These are phyloP conservation scores for Blepharisma undulans DNA, from an alignment of 169 alveolate genomes.

Conservation along the genomic window DNA sequence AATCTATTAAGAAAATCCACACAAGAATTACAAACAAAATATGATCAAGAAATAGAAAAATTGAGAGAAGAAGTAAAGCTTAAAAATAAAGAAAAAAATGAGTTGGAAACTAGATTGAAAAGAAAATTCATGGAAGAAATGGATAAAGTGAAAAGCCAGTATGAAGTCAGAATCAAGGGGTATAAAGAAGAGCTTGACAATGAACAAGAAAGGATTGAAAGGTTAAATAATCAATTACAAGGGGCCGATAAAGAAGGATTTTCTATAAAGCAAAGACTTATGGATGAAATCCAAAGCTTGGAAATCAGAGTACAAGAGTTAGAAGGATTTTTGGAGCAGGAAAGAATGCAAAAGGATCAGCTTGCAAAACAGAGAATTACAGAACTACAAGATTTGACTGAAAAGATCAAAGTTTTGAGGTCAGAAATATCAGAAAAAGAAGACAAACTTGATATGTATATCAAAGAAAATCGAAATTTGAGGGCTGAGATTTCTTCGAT, in stretches of 20 bases:
- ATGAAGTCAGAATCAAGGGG: neutral
- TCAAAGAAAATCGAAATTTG: neutral
- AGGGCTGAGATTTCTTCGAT: neutral
- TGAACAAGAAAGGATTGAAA: neutral
- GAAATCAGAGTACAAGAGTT: neutral
- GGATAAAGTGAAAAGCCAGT: neutral
- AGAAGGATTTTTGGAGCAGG: neutral
- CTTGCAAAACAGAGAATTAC: neutral
- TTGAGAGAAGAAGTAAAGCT: neutral
- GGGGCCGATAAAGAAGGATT: neutral
- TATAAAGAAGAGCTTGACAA: neutral
- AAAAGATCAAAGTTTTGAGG: neutral
- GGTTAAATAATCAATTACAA: neutral
- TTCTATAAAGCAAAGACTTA: neutral
- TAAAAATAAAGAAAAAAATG: neutral
- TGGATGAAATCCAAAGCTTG: neutral
- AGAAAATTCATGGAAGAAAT: neutral
- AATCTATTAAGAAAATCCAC: neutral
- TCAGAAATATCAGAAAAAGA: neutral
- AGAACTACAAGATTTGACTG: neutral
- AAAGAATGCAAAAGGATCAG: neutral
- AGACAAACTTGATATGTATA: neutral
- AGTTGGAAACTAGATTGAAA: neutral
- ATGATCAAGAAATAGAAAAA: constrained; percentile 24
- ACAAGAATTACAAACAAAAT: constrained; percentile 12